Conservation (phyloP, 208 protist genomes). For the Crithidia thermophila region DNA sequence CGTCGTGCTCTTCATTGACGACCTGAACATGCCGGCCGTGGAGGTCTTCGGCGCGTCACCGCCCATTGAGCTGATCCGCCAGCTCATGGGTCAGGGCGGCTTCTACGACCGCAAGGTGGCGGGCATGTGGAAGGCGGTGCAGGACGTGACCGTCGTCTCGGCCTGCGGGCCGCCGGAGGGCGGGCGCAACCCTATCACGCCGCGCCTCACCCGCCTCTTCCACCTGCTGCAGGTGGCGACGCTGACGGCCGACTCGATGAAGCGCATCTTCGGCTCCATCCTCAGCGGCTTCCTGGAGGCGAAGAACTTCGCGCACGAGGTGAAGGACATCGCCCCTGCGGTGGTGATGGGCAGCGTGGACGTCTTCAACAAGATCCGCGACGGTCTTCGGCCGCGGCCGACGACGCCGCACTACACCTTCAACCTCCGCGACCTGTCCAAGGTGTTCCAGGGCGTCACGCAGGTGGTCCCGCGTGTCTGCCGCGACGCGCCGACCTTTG, state of each 20-base stretch:
- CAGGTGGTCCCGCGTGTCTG: constrained; percentile 92
- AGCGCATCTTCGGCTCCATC: constrained; percentile 95
- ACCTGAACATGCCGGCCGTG: constrained; percentile 98
- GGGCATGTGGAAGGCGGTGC: constrained; percentile 95
- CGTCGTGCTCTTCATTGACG: constrained; percentile 97
- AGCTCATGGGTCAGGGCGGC: constrained; percentile 96
- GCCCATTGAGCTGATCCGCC: constrained; percentile 97
- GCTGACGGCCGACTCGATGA: constrained; percentile 94
- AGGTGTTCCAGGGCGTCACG: constrained; percentile 96
- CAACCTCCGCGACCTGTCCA: constrained; percentile 97
- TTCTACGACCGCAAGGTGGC: constrained; percentile 97
- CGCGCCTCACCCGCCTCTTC: constrained; percentile 95
- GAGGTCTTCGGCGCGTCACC: constrained; percentile 97
- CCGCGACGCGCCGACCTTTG: constrained; percentile 54
- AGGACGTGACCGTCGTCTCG: constrained; percentile 95
- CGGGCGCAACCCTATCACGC: constrained; percentile 94
- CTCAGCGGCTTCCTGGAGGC: constrained; percentile 90
- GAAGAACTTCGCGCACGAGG: constrained; percentile 85
- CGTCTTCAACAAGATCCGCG: constrained; percentile 91
- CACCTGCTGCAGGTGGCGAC: constrained; percentile 94
- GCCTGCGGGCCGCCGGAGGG: constrained; percentile 96
- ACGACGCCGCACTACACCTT: constrained; percentile 99
- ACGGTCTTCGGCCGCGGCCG: constrained; percentile 95
- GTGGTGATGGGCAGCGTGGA: constrained; percentile 91
- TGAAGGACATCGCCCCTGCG: constrained; percentile 60